phyloP scores from a whole-genome alignment of 306 rosid species.

The Gillenia trifoliata region DNA sequence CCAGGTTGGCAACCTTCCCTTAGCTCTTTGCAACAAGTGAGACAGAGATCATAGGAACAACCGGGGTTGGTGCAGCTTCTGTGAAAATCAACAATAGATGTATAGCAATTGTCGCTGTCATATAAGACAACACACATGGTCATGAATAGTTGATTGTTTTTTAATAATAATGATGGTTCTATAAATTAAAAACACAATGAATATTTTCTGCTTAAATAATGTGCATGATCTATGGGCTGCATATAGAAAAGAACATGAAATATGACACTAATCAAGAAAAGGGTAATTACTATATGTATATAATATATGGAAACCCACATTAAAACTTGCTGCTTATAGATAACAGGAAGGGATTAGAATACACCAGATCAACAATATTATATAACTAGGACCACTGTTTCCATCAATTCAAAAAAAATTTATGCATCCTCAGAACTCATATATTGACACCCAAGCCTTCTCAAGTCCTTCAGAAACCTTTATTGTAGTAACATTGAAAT shows the following conservation, averaged over 20 bases:
- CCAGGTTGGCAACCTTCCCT: slow-evolving; percentile 29
- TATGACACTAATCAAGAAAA: neutral
- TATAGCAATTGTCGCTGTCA: slow-evolving; percentile 38
- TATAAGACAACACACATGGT: neutral
- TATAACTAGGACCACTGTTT: neutral
- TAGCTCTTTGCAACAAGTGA: slow-evolving; percentile 50
- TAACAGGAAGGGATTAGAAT: neutral
- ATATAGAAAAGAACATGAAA: neutral
- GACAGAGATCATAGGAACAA: slow-evolving; percentile 59
- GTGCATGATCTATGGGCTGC: neutral
- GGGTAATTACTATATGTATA: neutral
- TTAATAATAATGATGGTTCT: neutral
- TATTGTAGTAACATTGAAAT: neutral
- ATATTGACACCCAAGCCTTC: neutral
- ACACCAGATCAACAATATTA: neutral
- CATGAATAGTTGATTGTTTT: neutral
- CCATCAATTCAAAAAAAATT: neutral
- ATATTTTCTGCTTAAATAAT: neutral
- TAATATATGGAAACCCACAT: too few relatives aligned
- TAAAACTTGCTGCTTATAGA: neutral
- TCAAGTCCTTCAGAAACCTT: neutral
- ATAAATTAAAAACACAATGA: neutral
- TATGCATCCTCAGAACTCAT: neutral
- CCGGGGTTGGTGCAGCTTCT: slow-evolving; percentile 46
- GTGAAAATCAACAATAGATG: slow-evolving; percentile 47